phyloP scores from a whole-genome alignment of 306 rosid species.

The Acacia confusa region DNA sequence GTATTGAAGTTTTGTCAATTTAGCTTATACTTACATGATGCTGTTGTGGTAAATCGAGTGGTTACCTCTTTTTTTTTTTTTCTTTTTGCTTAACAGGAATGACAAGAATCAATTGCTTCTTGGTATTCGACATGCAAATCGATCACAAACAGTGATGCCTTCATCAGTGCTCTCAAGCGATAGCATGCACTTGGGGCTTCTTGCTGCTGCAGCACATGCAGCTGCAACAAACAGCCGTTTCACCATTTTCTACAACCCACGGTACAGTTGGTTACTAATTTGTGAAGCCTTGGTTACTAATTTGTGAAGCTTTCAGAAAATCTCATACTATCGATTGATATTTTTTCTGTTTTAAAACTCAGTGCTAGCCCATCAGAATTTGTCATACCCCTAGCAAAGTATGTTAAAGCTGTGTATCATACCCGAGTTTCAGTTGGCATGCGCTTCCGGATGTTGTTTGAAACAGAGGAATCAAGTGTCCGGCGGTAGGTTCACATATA shows the following conservation, averaged over 20 bases:
- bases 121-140: conserved; percentile 87
- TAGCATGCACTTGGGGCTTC: conserved; percentile 99
- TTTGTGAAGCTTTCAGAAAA: background rate
- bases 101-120: conserved; percentile 92
- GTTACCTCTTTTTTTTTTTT: background rate
- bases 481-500: conserved; percentile 62
- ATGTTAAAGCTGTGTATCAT: conserved; percentile 90
- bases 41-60: conserved; percentile 17
- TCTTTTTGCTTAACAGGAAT: conserved; percentile 54
- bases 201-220: conserved; percentile 99
- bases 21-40: background rate
- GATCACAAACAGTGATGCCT: conserved; percentile 97
- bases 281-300: background rate
- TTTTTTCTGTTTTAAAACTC: conserved; percentile 24
- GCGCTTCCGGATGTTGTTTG: conserved; percentile 98
- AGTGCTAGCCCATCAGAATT: conserved; percentile 98
- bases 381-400: conserved; percentile 87
- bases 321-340: conserved; percentile 20
- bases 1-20: background rate
- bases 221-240: conserved; percentile 96
- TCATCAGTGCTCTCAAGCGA: conserved; percentile 97
- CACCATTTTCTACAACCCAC: conserved; percentile 95
- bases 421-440: conserved; percentile 96
- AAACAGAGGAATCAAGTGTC: conserved; percentile 98
- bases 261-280: conserved; percentile 43